Conservation (phyloP, 202 grass and related monocot species). For the Zizania palustris region DNA sequence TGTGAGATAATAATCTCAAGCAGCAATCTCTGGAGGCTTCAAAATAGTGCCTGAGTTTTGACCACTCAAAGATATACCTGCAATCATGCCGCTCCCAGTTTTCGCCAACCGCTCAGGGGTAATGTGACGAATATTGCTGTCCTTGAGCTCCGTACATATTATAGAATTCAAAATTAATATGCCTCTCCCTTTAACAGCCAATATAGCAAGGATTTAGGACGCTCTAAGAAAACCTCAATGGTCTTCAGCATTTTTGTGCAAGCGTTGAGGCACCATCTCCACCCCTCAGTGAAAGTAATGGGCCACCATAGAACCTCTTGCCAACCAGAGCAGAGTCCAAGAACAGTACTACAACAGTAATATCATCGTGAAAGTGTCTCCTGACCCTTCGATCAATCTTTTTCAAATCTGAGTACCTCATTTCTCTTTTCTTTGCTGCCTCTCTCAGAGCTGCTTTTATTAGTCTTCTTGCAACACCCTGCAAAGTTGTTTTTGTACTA, state of each 20-base stretch:
- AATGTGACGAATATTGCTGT: neutral
- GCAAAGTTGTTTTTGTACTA: conserved; percentile 12
- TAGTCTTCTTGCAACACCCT: conserved; percentile 54
- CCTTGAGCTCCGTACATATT: conserved; percentile 26
- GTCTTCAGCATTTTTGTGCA: conserved; percentile 7
- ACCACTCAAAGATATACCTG: conserved; percentile 22
- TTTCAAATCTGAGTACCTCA: conserved; percentile 62
- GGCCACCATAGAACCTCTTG: conserved; percentile 43
- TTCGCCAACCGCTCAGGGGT: neutral
- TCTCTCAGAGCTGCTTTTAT: conserved; percentile 48
- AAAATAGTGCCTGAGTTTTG: neutral
- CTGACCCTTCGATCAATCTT: conserved; percentile 56
- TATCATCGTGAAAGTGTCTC: conserved; percentile 68
- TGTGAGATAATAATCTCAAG: conserved; percentile 23
- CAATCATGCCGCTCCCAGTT: conserved; percentile 7
- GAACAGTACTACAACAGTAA: conserved; percentile 60
- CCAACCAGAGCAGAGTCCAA: conserved; percentile 39
- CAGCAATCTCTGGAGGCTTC: neutral
- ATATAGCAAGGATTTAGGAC: conserved; percentile 18
- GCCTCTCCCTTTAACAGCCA: conserved; percentile 25
- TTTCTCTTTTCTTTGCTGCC: conserved; percentile 62
- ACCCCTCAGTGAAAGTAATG: conserved; percentile 53
- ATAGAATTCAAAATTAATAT: conserved; percentile 38
- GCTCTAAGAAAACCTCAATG: conserved; percentile 13
- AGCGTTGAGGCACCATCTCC: conserved; percentile 12